Evolutionary conservation across 2,329 filamentous ascomycete genomes (phyloP).

Genomic region (Basipetospora chlamydospora): DNA sequence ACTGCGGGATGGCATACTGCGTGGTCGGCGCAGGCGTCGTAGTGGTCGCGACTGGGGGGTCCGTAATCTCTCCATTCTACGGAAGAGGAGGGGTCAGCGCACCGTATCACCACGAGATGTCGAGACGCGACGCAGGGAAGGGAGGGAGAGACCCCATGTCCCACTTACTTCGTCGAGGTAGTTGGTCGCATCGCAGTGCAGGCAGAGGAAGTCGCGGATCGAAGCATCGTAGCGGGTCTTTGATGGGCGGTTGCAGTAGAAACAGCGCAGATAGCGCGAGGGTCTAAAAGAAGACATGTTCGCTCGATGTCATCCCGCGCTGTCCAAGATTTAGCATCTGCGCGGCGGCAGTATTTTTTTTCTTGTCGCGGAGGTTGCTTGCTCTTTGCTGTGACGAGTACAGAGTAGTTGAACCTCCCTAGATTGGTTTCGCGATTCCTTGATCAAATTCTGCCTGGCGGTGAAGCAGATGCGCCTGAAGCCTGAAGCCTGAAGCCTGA

Average conservation of each 20-base stretch:
- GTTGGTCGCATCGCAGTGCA: conserved; percentile 72
- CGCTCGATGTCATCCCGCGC: neutral
- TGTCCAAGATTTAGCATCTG: too few species aligned
- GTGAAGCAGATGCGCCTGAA: too few species aligned
- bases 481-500: too few species aligned
- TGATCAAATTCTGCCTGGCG: too few species aligned
- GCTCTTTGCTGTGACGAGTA: too few species aligned
- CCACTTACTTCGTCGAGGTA: conserved; percentile 65
- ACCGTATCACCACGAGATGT: neutral
- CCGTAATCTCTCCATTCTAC: conserved; percentile 76
- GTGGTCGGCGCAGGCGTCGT: conserved; percentile 25
- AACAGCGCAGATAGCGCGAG: conserved; percentile 47
- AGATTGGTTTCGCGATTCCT: too few species aligned
- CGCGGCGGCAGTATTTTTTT: too few species aligned
- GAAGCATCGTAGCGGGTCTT: conserved; percentile 40
- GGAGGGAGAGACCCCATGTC: neutral
- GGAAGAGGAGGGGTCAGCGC: conserved; percentile 1
- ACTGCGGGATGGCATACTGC: conserved; percentile 32
- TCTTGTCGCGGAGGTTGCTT: too few species aligned
- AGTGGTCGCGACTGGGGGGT: conserved; percentile 58
- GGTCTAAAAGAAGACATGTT: conserved; percentile 28
- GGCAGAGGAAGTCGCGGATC: conserved; percentile 56
- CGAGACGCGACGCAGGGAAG: too few species aligned
- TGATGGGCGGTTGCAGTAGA: conserved; percentile 67
- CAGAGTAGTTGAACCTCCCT: too few species aligned